Evolutionary conservation across 2,329 filamentous ascomycete genomes (phyloP), one percentile per base, ranked within the genome.

Genomic region (Tolypocladium ovalisporum): DNA sequence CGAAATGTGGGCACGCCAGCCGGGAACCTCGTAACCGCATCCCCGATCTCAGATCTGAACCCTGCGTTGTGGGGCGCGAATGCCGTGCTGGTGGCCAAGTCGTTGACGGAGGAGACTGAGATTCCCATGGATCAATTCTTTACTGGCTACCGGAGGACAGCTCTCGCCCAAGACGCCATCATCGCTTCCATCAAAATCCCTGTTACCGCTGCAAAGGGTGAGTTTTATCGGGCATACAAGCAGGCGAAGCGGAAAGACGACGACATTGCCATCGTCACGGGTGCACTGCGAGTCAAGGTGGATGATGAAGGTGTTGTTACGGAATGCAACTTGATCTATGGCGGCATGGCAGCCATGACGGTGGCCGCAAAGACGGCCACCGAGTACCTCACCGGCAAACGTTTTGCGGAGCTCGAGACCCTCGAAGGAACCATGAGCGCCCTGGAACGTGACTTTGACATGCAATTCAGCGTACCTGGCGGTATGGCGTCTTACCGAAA

Each of bases 401-500:
- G 81, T 54, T 87, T 95, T 63, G 87, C 89, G 0, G 87, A 95
- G 62, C 82, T 90, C 1, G 82, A 87, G 57, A 96, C 92, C 0
- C 78, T 97, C 0, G 93, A 99, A 71, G 92, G 89, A 1, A 83
- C 86, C 7, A 97, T 97, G 90, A 88, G 84, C 63, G 88, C 90
- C 0, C 76, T 99, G n/a, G 92, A 90, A 61, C 79, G 83, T 55
- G 94, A 97, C 67, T 99, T 99, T 66, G 84, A 95, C 68, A 79
- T 99, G 35, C 80, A 83, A 5, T 97, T 96, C 65, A 87, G 91
- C 56, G 94, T 99, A 0, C 94, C 93, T 0, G 94, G 94, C 62
- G 94, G 94, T 40, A 99, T 99, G 94, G 93, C 94, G 0, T 96
- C 91, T 1, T 99, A 97, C 68, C 81, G 94, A 34, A 96, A 94